Conservation (phyloP, 2,329 filamentous ascomycete genomes). For the Cytospora leucostoma region DNA sequence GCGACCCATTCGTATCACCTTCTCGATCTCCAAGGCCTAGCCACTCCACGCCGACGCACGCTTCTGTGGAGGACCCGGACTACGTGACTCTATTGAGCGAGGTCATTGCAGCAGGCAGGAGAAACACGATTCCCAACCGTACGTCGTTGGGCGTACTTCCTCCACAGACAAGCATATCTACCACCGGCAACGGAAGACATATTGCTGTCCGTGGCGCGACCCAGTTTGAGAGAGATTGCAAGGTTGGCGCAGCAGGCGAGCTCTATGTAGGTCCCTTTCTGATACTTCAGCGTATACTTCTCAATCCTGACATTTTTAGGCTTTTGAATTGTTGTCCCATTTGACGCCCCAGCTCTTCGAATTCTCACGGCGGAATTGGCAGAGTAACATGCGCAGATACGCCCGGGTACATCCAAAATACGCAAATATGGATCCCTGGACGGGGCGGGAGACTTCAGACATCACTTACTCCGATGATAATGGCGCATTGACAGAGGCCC, state of each 20-base stretch:
- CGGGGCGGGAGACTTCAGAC: conserved; percentile 47
- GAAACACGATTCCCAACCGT: not conserved
- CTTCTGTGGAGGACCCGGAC: not conserved
- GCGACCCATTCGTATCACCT: not conserved
- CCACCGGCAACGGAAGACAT: not conserved
- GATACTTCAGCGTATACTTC: not conserved
- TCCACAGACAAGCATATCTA: not conserved
- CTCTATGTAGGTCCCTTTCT: conserved; percentile 27
- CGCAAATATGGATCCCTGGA: conserved; percentile 42
- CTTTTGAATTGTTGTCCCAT: conserved; percentile 43
- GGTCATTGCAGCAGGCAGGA: conserved; percentile 20
- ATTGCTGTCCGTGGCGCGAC: conserved; percentile 3
- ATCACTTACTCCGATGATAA: conserved; percentile 46
- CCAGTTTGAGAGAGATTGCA: conserved; percentile 25
- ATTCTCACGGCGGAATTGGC: conserved; percentile 48
- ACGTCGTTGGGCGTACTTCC: conserved; percentile 3
- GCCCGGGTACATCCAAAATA: conserved; percentile 44
- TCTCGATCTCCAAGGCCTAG: not conserved
- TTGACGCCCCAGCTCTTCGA: conserved; percentile 34
- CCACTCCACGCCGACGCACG: not conserved
- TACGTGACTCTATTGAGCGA: conserved; percentile 22
- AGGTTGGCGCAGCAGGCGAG: conserved; percentile 31
- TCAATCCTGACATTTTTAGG: conserved; percentile 29
- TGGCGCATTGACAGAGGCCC: conserved; percentile 37
- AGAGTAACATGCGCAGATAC: conserved; percentile 48